Base-by-base conservation (phyloP, 257 asterid species). In the Ehretia macrophylla region DNA sequence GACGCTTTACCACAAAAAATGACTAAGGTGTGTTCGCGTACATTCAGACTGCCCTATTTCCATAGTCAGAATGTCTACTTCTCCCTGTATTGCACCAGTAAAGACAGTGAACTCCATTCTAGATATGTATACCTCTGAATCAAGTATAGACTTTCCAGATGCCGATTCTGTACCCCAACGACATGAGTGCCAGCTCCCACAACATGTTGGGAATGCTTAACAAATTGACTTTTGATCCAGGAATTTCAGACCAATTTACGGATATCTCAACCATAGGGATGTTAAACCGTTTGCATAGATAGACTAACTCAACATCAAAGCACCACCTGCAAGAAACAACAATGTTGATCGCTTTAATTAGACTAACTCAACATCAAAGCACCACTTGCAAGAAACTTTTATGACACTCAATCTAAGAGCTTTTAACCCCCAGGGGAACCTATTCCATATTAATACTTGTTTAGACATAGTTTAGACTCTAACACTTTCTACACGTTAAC, bases 121-220 rank as follows among this genome's bases (percentile, higher is more conserved):
- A 45, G 35, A 55, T 49, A 35, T 51, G 18, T 5, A n/a, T 8
- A 46, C 50, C 14, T 21, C 27, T 4, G 56, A n/a, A 18, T 88
- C 79, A 84, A 37, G 71, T 63, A 61, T 79, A 80, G 64, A 88
- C 72, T 66, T 85, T 81, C 99, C 99, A 92, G 50, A 88, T 68
- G 56, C 97, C 97, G 44, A 80, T 78, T 74, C 96, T 81, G 64
- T 88, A 88, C 40, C 96, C 99, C 58, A 86, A 57, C n/a, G 96
- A 84, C 96, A 88, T 84, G 66, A 92, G 81, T 32, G 95, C 96
- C 78, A 88, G 54, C 79, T 92, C 99, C 99, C 99, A 86, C 71
- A 92, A 69, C 97, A 92, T 92, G 70, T 86, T 82, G 5, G 97
- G 99, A 71, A 92, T 86, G 77, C 97, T 92, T 14, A 84, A 60